Percentiles rank a stretch among this genome's conserved stretches.
phyloP scores from a whole-genome alignment of 2,329 filamentous ascomycete genomes.

The Mycosphaerella arachidis region DNA sequence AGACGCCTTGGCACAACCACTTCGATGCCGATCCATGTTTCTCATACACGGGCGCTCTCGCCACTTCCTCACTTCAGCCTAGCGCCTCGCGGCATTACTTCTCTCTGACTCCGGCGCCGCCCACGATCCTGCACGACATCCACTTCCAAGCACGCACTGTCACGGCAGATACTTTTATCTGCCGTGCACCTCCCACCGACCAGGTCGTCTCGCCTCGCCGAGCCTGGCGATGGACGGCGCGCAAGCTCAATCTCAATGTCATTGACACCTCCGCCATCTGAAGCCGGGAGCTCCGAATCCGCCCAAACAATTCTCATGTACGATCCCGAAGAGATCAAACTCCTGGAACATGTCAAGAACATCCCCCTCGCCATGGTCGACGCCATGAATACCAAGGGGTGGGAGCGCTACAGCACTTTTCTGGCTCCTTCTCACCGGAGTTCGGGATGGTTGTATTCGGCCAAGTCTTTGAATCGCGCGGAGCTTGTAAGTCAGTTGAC shows the following conservation, averaged over 20 bases:
- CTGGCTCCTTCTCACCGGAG: neutral
- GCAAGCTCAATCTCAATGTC: neutral
- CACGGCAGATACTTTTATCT: neutral
- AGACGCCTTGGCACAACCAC: neutral
- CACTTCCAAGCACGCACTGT: neutral
- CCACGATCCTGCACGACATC: neutral
- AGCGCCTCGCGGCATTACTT: neutral
- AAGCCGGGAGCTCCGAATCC: neutral
- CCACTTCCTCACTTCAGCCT: neutral
- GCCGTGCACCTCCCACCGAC: neutral
- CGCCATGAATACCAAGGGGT: neutral
- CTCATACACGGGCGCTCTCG: neutral
- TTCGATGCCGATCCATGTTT: neutral
- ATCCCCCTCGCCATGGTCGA: neutral
- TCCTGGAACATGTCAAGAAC: neutral
- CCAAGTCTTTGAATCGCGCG: neutral
- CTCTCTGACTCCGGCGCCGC: neutral
- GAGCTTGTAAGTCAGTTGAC: neutral
- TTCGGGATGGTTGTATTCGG: neutral
- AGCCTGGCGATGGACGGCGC: neutral
- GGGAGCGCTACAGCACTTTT: neutral
- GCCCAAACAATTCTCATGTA: neutral
- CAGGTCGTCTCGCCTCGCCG: neutral
- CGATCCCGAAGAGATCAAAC: neutral
- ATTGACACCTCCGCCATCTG: neutral